Base-by-base conservation (phyloP, 148 eudicot genomes). In the Euryodendron excelsum region DNA sequence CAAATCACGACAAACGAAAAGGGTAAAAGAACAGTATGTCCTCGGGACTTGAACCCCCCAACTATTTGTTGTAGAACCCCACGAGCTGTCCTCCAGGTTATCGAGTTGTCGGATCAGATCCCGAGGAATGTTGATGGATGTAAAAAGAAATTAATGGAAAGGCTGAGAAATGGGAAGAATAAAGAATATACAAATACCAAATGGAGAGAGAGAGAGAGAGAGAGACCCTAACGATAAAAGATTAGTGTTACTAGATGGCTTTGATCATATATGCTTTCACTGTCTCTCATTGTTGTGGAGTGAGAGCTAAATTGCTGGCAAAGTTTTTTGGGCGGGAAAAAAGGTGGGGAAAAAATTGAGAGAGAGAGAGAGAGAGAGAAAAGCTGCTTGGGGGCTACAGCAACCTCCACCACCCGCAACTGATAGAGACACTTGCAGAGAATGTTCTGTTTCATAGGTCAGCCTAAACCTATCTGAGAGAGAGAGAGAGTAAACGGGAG, bases 371-470 rank as follows among this genome's bases (percentile, higher is more conserved):
- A 82, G 50, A 61, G 72, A 66, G 69, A 73, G 60, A 78, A 52
- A 68, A 47, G 75, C 69, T 25, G 69, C 63, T 79, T 80, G 76
- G 67, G 77, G 82, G 79, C 34, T 77, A 73, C 77, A 31, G 77
- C 83, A 70, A 78, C 74, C 76, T 82, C 75, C 75, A 58, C 83
- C 86, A 85, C 88, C 84, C 77, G 87, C 84, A 30, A 81, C 82
- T 81, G 87, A 85, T 27, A 55, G 80, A 56, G 87, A 85, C 87
- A 11, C 13, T 55, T 52, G 18, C 7, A 65, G 73, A 31, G 53
- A 78, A 69, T 69, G 75, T 68, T 78, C 55, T 59, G 52, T 69
- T 78, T 44, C 41, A 15, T 0, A 59, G 18, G 23, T 60, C 52
- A 27, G 25, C 20, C 17, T 13, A 28, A 60, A 14, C 4, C 64